Percentiles rank a stretch among this genome's conserved stretches.
These are phyloP conservation scores for Oryza longistaminata DNA, from an alignment of 176 grass and related monocot genomes.

Conservation along the genomic window DNA sequence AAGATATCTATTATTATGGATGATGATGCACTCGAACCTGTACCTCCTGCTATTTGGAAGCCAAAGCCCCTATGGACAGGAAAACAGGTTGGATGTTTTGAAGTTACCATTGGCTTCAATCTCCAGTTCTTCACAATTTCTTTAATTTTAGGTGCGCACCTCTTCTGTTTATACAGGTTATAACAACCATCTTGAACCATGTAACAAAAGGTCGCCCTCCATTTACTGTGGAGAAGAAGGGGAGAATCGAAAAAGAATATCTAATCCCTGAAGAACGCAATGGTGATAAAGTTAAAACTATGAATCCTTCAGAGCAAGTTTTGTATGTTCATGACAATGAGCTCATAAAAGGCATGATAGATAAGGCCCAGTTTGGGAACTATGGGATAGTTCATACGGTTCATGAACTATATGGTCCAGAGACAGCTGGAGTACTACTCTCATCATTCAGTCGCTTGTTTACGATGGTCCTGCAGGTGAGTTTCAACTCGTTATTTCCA, in stretches of 20 bases:
- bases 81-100: slow-evolving; percentile 69
- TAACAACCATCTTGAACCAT: slow-evolving; percentile 87
- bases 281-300: neutral
- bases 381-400: slow-evolving; percentile 86
- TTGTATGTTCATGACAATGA: slow-evolving; percentile 67
- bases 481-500: neutral
- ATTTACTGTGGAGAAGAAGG: slow-evolving; percentile 69
- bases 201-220: slow-evolving; percentile 74
- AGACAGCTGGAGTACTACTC: slow-evolving; percentile 72
- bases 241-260: slow-evolving; percentile 70
- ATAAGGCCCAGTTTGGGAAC: slow-evolving; percentile 85
- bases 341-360: slow-evolving; percentile 87
- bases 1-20: slow-evolving; percentile 60
- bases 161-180: slow-evolving; percentile 57
- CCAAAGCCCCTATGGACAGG: slow-evolving; percentile 84
- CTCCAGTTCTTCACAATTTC: slow-evolving; percentile 1
- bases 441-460: slow-evolving; percentile 91
- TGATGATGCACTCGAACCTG: slow-evolving; percentile 45
- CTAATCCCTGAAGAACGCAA: slow-evolving; percentile 14
- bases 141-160: neutral
- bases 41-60: slow-evolving; percentile 67
- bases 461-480: slow-evolving; percentile 90
- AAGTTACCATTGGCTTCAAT: neutral
- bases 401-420: slow-evolving; percentile 89
- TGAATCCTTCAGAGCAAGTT: slow-evolving; percentile 31